phyloP scores from a whole-genome alignment of 2,329 filamentous ascomycete genomes.

The Pyrenophora seminiperda region DNA sequence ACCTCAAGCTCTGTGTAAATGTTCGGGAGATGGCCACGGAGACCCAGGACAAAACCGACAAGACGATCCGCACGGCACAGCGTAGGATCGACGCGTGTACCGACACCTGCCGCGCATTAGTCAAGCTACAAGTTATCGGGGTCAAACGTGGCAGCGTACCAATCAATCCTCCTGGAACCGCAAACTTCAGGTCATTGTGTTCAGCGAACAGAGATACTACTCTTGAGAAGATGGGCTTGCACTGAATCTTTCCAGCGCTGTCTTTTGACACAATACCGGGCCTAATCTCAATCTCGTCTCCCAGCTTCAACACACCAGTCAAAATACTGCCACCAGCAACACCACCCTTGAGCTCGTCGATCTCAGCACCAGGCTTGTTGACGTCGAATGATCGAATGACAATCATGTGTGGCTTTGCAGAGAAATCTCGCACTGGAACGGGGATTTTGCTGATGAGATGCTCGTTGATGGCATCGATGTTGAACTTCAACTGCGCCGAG shows the following conservation, averaged over 20 bases:
- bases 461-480: constrained; percentile 98
- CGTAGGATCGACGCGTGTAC: constrained; percentile 95
- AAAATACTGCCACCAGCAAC: constrained; percentile 97
- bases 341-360: constrained; percentile 97
- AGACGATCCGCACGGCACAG: constrained; percentile 98
- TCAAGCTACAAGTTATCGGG: not conserved
- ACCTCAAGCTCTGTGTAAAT: constrained; percentile 98
- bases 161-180: constrained; percentile 94
- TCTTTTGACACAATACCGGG: constrained; percentile 98
- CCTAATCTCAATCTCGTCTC: constrained; percentile 97
- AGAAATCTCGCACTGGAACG: constrained; percentile 88
- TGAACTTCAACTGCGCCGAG: constrained; percentile 97
- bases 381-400: constrained; percentile 99
- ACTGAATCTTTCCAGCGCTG: constrained; percentile 90
- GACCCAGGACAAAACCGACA: constrained; percentile 94
- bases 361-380: constrained; percentile 99
- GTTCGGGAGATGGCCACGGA: constrained; percentile 89
- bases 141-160: constrained; percentile 48
- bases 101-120: constrained; percentile 67
- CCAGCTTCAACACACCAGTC: constrained; percentile 94
- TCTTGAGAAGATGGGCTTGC: constrained; percentile 94
- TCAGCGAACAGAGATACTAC: constrained; percentile 96
- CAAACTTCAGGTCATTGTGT: constrained; percentile 97
- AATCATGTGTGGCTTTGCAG: constrained; percentile 94
- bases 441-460: constrained; percentile 94